Base-by-base conservation (phyloP, 2,329 filamentous ascomycete genomes). In the Penicillium sp. region DNA sequence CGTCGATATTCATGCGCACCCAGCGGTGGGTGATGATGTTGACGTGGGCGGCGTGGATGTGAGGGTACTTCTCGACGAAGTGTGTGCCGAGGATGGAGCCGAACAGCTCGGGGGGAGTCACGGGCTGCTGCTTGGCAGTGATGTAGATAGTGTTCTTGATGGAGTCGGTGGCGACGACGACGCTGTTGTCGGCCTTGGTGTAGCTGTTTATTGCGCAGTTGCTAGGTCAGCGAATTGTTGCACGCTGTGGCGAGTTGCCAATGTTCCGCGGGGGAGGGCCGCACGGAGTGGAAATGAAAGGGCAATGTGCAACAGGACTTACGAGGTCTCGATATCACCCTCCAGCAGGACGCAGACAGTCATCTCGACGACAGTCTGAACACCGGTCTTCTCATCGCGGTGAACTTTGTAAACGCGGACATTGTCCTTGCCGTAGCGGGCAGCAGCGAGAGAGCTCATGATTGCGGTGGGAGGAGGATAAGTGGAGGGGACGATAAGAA, bases 81-180 rank as follows among this genome's bases (percentile, higher is more conserved):
- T 99, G 95, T 66, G 87, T 84, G 68, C 90, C 92, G 54, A 99
- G 82, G 68, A 90, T 89, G 70, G 89, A 86, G 66, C 90, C 94
- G 76, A 91, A 99, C 63, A 96, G 87, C 82, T 99, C 95, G 0
- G 95, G 94, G 16, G 95, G 93, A 68, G 89, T 92, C 69, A 99
- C 90, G 36, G 93, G 91, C 81, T 96, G 84, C 79, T 96, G 89
- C 81, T 96, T 97, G 72, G 95, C 94, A 73, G 91, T 89, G 79
- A 99, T 92, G 82, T 95, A 96, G 74, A 91, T 88, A 69, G 90
- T 98, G 80, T 99, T 96, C 83, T 99, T 99, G 81, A 98, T 96
- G 27, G 92, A 94, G 79, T 99, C 95, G 61, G 95, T 99, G 64
- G 95, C 92, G 61, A 99, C 94, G 59, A 99, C 87, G 65, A 96